A percentile compares a stretch with the other conserved stretches of the same genome.
Evolutionary conservation across 345 rosid genomes (phyloP).

Genomic region (Salix udensis): DNA sequence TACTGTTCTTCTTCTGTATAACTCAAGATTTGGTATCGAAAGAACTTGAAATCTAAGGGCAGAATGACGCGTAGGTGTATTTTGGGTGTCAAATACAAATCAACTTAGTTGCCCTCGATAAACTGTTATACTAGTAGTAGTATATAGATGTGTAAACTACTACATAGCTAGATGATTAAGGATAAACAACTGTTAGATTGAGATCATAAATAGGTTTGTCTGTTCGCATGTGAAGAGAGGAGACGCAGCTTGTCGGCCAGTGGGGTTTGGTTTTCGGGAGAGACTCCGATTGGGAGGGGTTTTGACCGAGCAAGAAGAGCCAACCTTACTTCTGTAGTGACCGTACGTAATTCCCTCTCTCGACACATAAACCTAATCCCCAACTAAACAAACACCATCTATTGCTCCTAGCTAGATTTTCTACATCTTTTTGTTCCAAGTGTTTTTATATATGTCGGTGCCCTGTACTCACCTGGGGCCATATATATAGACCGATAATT

Average conservation of each 20-base stretch:
- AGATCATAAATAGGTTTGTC: background rate
- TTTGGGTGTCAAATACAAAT: background rate
- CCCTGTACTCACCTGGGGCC: background rate
- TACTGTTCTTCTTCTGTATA: background rate
- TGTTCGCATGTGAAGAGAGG: constrained; percentile 11
- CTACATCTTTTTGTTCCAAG: background rate
- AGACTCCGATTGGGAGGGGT: constrained; percentile 16
- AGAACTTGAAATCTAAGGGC: background rate
- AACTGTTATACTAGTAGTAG: background rate
- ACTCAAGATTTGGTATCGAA: background rate
- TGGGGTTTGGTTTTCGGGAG: constrained; percentile 12
- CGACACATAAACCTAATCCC: background rate
- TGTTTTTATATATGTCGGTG: background rate
- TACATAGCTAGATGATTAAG: background rate
- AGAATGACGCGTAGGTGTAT: background rate
- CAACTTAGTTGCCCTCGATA: background rate
- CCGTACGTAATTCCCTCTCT: background rate
- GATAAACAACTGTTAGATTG: background rate
- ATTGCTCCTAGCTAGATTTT: constrained; percentile 28
- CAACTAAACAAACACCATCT: constrained; percentile 17
- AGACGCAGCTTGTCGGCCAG: constrained; percentile 27
- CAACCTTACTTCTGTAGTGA: constrained; percentile 19
- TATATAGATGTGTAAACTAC: background rate
- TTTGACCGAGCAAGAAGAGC: constrained; percentile 46
- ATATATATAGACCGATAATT: no score